Evolutionary conservation across 129 eudicot species (phyloP), one percentile per base, ranked within the genome.

Genomic region (Rutidosis leptorrhynchoides): DNA sequence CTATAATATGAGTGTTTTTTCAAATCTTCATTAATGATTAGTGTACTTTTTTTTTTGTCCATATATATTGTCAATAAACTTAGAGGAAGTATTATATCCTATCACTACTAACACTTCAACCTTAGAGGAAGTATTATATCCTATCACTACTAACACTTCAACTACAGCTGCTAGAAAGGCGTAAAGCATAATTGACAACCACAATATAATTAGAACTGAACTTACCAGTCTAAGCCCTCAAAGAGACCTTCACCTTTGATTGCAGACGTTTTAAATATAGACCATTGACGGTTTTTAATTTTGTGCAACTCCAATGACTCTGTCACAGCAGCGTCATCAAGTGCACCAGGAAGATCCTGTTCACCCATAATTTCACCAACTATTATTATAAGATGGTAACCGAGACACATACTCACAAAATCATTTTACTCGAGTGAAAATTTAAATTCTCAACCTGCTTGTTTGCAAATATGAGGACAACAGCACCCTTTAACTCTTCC

Each of bases 401-500:
- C 12, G 45, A 37, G 45, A 37, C 12, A 11, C 10, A 37, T 37
- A 37, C 45, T 9, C 10, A 16, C n/a, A 40, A 40, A 40, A 40
- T 40, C 46, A 12, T 11, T 58, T 40, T 24, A 12, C 55, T 69
- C 43, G 43, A 15, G 37, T 55, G 27, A 25, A 51, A 67, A 40
- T 22, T 56, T 58, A 58, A 66, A 14, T 19, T 69, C 32, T 25
- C 21, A 43, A 92, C 98, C 96, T 92, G 98, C 75, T 92, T 92
- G 85, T 92, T 92, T n/a, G 98, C 98, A 43, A 81, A 92, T 69
- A 92, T 81, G 75, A 92, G 96, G 42, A 85, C 96, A 8, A 83
- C 96, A 51, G 96, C 96, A 57, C 96, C 96, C 79, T 84, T 85
- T 70, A 92, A 71, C 79, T 92, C 98, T 68, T 92, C 98, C 82